Percentiles rank a stretch among this genome's conserved stretches.
Conservation (phyloP, 108 stramenopile genomes). For the Nitzschia palea region DNA sequence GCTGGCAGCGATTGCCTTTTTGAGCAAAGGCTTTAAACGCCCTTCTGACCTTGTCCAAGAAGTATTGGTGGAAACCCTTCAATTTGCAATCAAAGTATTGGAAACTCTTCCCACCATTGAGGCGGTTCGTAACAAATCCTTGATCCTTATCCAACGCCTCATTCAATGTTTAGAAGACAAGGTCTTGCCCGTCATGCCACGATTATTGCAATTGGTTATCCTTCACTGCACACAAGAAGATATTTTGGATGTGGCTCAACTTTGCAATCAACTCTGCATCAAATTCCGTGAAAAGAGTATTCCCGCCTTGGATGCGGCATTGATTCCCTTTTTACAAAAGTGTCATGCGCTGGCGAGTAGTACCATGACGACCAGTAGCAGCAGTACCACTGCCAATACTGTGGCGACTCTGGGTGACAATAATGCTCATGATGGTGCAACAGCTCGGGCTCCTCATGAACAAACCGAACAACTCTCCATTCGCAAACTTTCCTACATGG, state of each 20-base stretch:
- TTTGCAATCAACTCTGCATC: slow-evolving; percentile 69
- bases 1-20: slow-evolving; percentile 65
- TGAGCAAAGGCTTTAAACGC: slow-evolving; percentile 70
- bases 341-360: slow-evolving; percentile 39
- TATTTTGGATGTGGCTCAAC: slow-evolving; percentile 61
- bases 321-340: slow-evolving; percentile 69
- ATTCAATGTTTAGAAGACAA: slow-evolving; percentile 55
- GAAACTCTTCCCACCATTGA: slow-evolving; percentile 42
- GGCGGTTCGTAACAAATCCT: slow-evolving; percentile 52
- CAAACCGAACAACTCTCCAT: slow-evolving; percentile 68
- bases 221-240: slow-evolving; percentile 53
- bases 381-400: neutral
- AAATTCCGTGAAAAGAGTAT: slow-evolving; percentile 58
- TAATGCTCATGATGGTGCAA: slow-evolving; percentile 3
- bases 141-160: slow-evolving; percentile 64
- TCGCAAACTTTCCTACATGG: slow-evolving; percentile 56
- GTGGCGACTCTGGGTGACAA: neutral
- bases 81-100: slow-evolving; percentile 44
- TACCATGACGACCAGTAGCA: neutral
- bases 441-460: slow-evolving; percentile 45
- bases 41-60: slow-evolving; percentile 54
- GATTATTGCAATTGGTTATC: slow-evolving; percentile 48
- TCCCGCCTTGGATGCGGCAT: slow-evolving; percentile 45
- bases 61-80: slow-evolving; percentile 60
- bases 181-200: slow-evolving; percentile 55